Base-by-base conservation (phyloP, 2,329 filamentous ascomycete species). In the Nigrograna mackinnonii region DNA sequence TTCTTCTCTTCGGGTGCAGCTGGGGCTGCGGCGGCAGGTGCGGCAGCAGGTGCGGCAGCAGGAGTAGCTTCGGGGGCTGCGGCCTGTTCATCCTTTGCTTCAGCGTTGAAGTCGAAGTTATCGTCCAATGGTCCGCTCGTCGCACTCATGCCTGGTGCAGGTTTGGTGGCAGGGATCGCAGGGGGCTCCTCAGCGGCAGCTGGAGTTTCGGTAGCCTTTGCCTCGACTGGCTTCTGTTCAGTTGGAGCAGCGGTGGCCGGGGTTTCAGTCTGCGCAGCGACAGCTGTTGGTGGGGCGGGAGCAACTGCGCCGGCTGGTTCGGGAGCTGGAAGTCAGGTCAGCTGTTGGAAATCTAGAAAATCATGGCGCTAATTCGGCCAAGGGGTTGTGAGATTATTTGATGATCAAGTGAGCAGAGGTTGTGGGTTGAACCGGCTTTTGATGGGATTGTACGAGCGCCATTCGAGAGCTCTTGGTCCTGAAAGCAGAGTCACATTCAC, bases 111-210 rank as follows among this genome's bases (percentile, higher is more conserved):
- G 40, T 59, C 53, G 19, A 57, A 58, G 37, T 66, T 54, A 18
- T 66, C 64, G 28, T 52, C 55, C 54, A 70, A 44, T 7, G 67
- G 67, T 13, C 67, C 67, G 22, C 63, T 68, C 7, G 67, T 70
- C 11, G 67, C 67, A 24, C 63, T 68, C 67, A 69, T 69, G 22
- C 66, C 65, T 14, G 61, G 61, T 17, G 63, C 64, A 18, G 58
- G 56, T 47, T 60, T 54, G 11, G 48, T 49, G 6, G 53, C 41
- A 4, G 65, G 62, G 30, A 64, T 41, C 9, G 51, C 51, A 5
- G 62, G 57, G 7, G 54, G 39, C 26, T 55, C 49, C 16, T 57
- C 45, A 2, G 55, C 38, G 20, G 48, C 49, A 22, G 49, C 45
- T 14, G 51, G 48, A 18, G 31, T 34, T 7, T 17, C 18, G 11